Evolutionary conservation across 768 basidiomycete species (phyloP), one percentile per base, ranked within the genome.

Genomic region (Suillus paluster): DNA sequence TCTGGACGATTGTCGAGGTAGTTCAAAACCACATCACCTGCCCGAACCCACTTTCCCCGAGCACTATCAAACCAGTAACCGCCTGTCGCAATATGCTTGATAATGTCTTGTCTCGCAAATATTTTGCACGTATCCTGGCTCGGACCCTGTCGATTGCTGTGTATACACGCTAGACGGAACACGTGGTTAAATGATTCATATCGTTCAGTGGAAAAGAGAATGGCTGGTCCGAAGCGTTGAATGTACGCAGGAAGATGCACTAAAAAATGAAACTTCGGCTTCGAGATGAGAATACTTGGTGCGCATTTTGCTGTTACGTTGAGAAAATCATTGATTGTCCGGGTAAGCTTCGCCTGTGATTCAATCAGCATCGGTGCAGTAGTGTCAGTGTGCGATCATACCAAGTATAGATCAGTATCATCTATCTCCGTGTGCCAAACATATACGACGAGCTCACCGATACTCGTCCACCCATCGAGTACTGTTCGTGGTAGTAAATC

Each of bases 341-440:
- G 6, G 11, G 63, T 55, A 3, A 66, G 25, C 45, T 61, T 11
- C 25, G 58, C 58, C 66, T 66, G 10, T 45, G 3, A 41, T 46
- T 30, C 36, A 59, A 34, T 25, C 11, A 53, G 23, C 27, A 44
- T 54, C 21, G 25, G 21, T 17, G 21, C 12, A 4, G 17, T 23
- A 45, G 19, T 36, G 6, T 45, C 15, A 58, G 33, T 39, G 21
- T 33, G 5, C 36, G 36, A 36, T 52, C 62, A 11, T 52, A 77
- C 72, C 6, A 78, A n/a, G 63, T 82, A 83, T 19, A 66, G 48
- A 5, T 77, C 69, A 19, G 69, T 67, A 52, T 82, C 65, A 0
- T 62, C 48, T 19, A 83, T 83, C 61, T 75, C 71, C 0, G 74
- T 72, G 11, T 80, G 64, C 83, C 83, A 84, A 0, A 83, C 65